Conservation (phyloP, 345 rosid genomes). For the Rhodamnia rubescens region DNA sequence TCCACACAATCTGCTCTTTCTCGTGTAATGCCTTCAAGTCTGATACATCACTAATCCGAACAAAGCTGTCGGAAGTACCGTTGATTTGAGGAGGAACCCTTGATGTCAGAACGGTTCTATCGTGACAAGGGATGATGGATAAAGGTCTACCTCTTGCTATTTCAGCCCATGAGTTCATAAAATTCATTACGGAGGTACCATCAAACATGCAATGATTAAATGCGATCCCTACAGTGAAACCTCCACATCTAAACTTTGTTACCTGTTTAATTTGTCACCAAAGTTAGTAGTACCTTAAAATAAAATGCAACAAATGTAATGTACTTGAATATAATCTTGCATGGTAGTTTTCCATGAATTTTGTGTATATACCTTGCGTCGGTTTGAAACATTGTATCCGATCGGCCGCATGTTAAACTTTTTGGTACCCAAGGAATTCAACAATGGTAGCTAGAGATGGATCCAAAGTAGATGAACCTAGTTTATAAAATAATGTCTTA, state of each 20-base stretch:
- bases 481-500: not conserved
- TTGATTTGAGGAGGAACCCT: not conserved
- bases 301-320: constrained; percentile 18
- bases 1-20: not conserved
- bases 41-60: not conserved
- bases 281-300: constrained; percentile 12
- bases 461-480: not conserved
- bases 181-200: constrained; percentile 47
- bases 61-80: not conserved
- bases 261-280: constrained; percentile 9
- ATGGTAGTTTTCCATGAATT: not conserved
- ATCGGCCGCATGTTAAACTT: not conserved
- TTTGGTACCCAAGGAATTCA: not conserved
- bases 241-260: constrained; percentile 49
- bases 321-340: not conserved
- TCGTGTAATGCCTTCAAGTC: not conserved
- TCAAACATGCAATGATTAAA: constrained; percentile 42
- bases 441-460: not conserved
- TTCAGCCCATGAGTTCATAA: constrained; percentile 34
- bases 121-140: not conserved
- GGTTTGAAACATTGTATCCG: not conserved
- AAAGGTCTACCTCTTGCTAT: constrained; percentile 6
- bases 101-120: not conserved
- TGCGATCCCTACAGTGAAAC: constrained; percentile 41
- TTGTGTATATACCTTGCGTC: not conserved